Evolutionary conservation across 805 yeast genomes (phyloP).

Genomic region (Myxozyma neotropica): DNA sequence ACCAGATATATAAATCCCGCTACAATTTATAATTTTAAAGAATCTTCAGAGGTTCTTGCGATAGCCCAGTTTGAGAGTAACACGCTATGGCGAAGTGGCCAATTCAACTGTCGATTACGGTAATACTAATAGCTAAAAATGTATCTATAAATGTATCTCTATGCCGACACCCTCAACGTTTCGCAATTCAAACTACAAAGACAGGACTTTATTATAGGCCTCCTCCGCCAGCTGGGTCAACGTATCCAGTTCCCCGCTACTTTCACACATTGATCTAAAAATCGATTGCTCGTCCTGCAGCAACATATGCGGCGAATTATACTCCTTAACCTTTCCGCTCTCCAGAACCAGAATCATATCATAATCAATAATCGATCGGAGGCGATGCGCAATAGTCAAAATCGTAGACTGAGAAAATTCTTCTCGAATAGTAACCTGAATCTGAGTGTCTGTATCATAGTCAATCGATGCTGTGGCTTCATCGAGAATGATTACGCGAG

Average conservation of each 20-base stretch:
- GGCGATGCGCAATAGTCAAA: conserved; percentile 81
- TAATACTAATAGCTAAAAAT: too few relatives aligned
- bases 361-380: conserved; percentile 69
- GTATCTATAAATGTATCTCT: too few relatives aligned
- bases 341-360: conserved; percentile 81
- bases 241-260: conserved; percentile 87
- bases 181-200: too few relatives aligned
- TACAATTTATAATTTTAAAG: too few relatives aligned
- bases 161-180: too few relatives aligned
- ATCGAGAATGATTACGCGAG: conserved; percentile 72
- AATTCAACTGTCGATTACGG: too few relatives aligned
- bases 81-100: too few relatives aligned
- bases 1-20: too few relatives aligned
- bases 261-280: conserved; percentile 74
- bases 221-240: conserved; percentile 67
- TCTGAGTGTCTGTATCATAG: conserved; percentile 77
- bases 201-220: conserved; percentile 18
- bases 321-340: conserved; percentile 72
- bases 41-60: too few relatives aligned
- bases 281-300: conserved; percentile 53
- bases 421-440: conserved; percentile 68
- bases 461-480: conserved; percentile 76
- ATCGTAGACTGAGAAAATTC: conserved; percentile 73
- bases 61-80: too few relatives aligned
- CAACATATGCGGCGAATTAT: conserved; percentile 67